Evolutionary conservation across 306 rosid genomes (phyloP).

Genomic region (Inga oerstediana): DNA sequence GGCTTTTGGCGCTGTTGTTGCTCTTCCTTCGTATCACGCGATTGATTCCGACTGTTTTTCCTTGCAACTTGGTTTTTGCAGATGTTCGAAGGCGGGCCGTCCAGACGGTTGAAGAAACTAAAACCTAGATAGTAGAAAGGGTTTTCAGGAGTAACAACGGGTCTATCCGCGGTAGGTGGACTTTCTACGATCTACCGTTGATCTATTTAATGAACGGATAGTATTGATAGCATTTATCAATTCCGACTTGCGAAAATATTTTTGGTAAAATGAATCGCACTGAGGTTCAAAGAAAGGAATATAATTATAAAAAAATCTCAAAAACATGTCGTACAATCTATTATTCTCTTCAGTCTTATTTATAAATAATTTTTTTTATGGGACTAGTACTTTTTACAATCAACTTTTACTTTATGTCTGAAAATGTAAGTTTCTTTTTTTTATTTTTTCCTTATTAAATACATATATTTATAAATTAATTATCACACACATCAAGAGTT

Average conservation of each 20-base stretch:
- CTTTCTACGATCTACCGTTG: neutral
- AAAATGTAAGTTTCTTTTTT: no score
- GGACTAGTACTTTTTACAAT: no score
- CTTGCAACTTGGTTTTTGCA: neutral
- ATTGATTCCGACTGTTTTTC: neutral
- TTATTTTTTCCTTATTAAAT: no score
- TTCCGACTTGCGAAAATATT: neutral
- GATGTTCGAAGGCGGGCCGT: neutral
- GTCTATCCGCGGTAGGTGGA: neutral
- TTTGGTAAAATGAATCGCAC: no score
- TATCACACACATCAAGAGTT: no score
- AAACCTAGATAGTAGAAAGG: neutral
- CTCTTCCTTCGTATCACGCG: conserved; percentile 2
- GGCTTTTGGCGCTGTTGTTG: conserved; percentile 20
- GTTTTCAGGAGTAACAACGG: neutral
- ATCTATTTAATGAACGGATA: neutral
- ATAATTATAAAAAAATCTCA: no score
- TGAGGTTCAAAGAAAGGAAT: no score
- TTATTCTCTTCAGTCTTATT: no score
- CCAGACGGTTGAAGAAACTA: neutral
- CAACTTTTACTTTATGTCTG: no score
- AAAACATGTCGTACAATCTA: no score
- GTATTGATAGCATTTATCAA: neutral
- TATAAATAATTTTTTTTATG: no score
- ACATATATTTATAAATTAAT: no score